Percentiles rank a stretch among this genome's conserved stretches.
Evolutionary conservation across 345 rosid genomes (phyloP).

Genomic region (Brassica nigra): DNA sequence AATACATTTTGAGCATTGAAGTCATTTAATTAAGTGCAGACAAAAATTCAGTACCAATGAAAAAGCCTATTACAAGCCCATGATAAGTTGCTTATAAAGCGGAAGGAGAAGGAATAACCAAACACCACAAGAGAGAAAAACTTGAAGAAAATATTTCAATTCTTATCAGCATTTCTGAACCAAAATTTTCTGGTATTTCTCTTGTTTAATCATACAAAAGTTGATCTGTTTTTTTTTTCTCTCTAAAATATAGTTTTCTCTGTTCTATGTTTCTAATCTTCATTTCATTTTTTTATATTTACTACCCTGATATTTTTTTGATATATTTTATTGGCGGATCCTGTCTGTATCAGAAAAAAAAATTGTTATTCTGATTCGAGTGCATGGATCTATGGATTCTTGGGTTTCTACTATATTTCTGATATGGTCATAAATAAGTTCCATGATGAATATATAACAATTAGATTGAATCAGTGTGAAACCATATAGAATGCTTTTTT

Average conservation of each 20-base stretch:
- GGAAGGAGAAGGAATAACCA: background rate
- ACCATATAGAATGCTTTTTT: background rate
- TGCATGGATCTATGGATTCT: background rate
- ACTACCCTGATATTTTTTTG: too few species aligned
- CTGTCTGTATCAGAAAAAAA: background rate
- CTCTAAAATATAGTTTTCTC: background rate
- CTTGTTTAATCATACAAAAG: background rate
- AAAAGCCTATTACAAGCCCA: conserved; percentile 21
- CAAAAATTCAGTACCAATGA: background rate
- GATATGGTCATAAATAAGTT: background rate
- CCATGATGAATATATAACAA: background rate
- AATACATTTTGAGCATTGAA: background rate
- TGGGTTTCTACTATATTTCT: background rate
- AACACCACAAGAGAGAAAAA: conserved; percentile 3
- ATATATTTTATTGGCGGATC: background rate
- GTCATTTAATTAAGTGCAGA: background rate
- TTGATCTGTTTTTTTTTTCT: conserved; percentile 9
- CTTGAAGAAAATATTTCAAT: background rate
- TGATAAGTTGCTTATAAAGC: conserved; percentile 8
- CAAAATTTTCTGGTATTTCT: background rate
- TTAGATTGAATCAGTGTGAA: background rate
- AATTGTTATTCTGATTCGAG: background rate
- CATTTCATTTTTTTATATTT: background rate
- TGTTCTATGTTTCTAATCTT: background rate
- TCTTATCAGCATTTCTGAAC: background rate